These are phyloP conservation scores for Teratosphaeria pseudoeucalypti DNA, from an alignment of 2,329 filamentous ascomycete genomes.

Conservation along the genomic window DNA sequence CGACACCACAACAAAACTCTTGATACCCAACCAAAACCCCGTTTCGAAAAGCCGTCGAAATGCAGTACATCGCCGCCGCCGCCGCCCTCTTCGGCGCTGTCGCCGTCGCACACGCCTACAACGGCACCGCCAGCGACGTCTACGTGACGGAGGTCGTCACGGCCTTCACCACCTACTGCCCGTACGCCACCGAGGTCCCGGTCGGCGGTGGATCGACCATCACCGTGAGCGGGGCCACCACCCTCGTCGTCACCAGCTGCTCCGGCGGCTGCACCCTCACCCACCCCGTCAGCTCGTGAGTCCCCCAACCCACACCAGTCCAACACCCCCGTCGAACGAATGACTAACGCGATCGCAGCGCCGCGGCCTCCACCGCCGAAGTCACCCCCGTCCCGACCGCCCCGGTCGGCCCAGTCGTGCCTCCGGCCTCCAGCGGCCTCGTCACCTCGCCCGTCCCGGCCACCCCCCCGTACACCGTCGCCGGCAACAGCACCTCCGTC, in stretches of 20 bases:
- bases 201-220: slow-evolving; percentile 9
- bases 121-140: slow-evolving; percentile 8
- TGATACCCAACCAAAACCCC: slow-evolving; percentile 1
- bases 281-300: slow-evolving; percentile 42
- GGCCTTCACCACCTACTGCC: slow-evolving; percentile 25
- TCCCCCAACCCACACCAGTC: slow-evolving; percentile 19
- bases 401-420: background rate
- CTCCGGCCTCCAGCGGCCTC: background rate
- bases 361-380: background rate
- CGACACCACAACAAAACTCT: slow-evolving; percentile 5
- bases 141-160: slow-evolving; percentile 19
- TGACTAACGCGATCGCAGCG: background rate
- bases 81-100: slow-evolving; percentile 29
- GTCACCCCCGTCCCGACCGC: slow-evolving; percentile 1
- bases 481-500: slow-evolving; percentile 8
- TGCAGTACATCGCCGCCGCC: slow-evolving; percentile 37
- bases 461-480: slow-evolving; percentile 12
- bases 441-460: background rate
- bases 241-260: slow-evolving; percentile 20
- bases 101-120: slow-evolving; percentile 25
- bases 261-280: slow-evolving; percentile 34
- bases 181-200: slow-evolving; percentile 18
- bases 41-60: slow-evolving; percentile 25
- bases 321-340: background rate
- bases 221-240: slow-evolving; percentile 12